Conservation (phyloP, 1,284 basidiomycete species). For the Rhodotorula mucilaginosa region DNA sequence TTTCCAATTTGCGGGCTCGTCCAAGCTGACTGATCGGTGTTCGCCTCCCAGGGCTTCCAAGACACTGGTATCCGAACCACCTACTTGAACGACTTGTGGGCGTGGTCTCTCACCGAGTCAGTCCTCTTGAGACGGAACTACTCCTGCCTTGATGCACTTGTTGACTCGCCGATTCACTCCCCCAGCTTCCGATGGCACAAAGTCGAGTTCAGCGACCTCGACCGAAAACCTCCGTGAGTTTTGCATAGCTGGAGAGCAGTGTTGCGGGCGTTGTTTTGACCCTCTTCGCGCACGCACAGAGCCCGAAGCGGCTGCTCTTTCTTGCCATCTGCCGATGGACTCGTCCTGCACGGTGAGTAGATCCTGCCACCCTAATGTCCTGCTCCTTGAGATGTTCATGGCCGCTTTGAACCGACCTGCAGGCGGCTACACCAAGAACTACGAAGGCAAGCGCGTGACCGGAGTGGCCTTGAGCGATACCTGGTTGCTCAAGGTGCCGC, state of each 20-base stretch:
- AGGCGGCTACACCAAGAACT: constrained; percentile 90
- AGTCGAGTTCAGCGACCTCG: constrained; percentile 68
- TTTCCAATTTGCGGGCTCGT: too few relatives aligned
- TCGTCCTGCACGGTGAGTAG: constrained; percentile 57
- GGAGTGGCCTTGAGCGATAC: constrained; percentile 88
- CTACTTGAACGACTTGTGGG: constrained; percentile 44
- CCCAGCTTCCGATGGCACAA: constrained; percentile 82
- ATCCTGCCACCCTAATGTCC: background rate
- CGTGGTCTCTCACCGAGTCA: constrained; percentile 40
- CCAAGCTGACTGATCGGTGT: too few relatives aligned
- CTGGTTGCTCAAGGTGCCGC: constrained; percentile 70
- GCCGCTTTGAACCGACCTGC: constrained; percentile 49
- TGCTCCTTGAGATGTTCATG: background rate
- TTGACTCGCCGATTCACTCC: constrained; percentile 46
- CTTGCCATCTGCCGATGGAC: constrained; percentile 73
- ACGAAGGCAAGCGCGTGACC: constrained; percentile 75
- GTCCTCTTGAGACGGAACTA: background rate
- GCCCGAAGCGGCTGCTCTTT: constrained; percentile 75
- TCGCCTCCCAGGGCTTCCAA: constrained; percentile 20
- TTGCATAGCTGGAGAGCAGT: too few relatives aligned
- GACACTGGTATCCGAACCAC: constrained; percentile 40
- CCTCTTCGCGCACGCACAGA: constrained; percentile 56
- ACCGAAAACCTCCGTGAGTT: constrained; percentile 58
- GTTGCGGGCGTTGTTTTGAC: background rate
- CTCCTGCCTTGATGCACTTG: too few relatives aligned